Base-by-base conservation (phyloP, 2,329 filamentous ascomycete species). In the Colletotrichum higginsianum region DNA sequence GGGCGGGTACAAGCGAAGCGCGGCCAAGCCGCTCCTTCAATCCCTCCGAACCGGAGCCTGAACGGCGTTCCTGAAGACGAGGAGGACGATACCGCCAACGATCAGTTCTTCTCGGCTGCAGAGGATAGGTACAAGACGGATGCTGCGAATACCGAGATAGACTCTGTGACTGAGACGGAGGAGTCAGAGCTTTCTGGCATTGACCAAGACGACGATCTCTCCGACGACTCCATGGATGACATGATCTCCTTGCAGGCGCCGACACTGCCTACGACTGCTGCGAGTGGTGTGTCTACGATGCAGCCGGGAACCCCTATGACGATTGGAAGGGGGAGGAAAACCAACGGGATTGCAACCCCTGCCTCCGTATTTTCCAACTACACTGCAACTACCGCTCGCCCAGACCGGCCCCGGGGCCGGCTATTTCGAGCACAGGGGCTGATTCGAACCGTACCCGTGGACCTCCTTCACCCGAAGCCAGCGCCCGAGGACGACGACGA, bases 21-120 rank as follows among this genome's bases (percentile, higher is more conserved):
- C 79, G 82, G 78, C 76, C 84, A 86, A 74, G 84, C 84, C 67
- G 82, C 82, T 38, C 82, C 84, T 21, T 81, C 82, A 64, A 83
- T 87, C 15, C 79, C 86, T 0, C 80, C 84, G 1, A 85, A 86
- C 21, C 87, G 87, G 55, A 80, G 86, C 8, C 83, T 92, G 40
- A 90, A 91, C 75, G 91, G 90, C 55, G 86, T 89, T 0, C 77
- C 80, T 9, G 88, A 90, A 60, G 87, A 89, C 60, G 92, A 93
- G 40, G 94, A 97, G 68, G 94, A 97, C 76, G 94, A 97, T 76
- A 94, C 93, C 1, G 92, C 93, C 7, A 97, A 93, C 69, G 96
- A 98, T 78, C 92, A 95, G 76, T 98, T 98, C 83, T 98, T 90
- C 81, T 98, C 96, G 7, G 96, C 96, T 1, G 92, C 94, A 2